Conservation (phyloP, 176 grass and related monocot genomes). For the Bothriochloa decipiens region DNA sequence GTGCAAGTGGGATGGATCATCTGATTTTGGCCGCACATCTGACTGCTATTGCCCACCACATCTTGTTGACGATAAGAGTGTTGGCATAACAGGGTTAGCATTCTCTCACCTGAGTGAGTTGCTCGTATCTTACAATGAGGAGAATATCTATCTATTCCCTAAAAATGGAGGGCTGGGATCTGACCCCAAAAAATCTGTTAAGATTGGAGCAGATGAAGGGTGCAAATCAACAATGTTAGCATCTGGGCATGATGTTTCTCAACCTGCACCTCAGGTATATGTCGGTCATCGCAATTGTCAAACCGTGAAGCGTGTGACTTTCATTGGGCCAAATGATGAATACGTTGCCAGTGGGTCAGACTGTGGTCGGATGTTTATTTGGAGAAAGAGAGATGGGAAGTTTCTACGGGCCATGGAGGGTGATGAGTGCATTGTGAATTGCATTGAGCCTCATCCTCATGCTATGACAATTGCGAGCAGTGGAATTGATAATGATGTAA, state of each 20-base stretch:
- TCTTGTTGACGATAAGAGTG: conserved; percentile 52
- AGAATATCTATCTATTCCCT: conserved; percentile 83
- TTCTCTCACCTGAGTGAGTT: conserved; percentile 84
- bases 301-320: conserved; percentile 84
- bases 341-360: conserved; percentile 89
- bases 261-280: conserved; percentile 55
- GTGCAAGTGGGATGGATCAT: conserved; percentile 70
- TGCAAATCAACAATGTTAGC: conserved; percentile 35
- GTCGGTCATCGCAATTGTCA: conserved; percentile 75
- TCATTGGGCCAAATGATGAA: conserved; percentile 87
- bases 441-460: conserved; percentile 81
- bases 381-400: conserved; percentile 79
- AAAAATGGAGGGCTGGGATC: conserved; percentile 77
- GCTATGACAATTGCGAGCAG: conserved; percentile 66
- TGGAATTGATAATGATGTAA: conserved; percentile 89
- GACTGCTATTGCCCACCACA: conserved; percentile 77
- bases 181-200: conserved; percentile 40
- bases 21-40: conserved; percentile 51
- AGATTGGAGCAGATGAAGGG: conserved; percentile 37
- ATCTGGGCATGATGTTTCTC: conserved; percentile 36
- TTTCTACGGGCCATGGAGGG: conserved; percentile 76
- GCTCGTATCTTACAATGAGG: conserved; percentile 78
- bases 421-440: conserved; percentile 83
- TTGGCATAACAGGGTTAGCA: conserved; percentile 84
- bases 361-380: conserved; percentile 89